A percentile compares a stretch with the other conserved stretches of the same genome.
Evolutionary conservation across 2,329 filamentous ascomycete species (phyloP).

Genomic region (Monosporascus sp.): DNA sequence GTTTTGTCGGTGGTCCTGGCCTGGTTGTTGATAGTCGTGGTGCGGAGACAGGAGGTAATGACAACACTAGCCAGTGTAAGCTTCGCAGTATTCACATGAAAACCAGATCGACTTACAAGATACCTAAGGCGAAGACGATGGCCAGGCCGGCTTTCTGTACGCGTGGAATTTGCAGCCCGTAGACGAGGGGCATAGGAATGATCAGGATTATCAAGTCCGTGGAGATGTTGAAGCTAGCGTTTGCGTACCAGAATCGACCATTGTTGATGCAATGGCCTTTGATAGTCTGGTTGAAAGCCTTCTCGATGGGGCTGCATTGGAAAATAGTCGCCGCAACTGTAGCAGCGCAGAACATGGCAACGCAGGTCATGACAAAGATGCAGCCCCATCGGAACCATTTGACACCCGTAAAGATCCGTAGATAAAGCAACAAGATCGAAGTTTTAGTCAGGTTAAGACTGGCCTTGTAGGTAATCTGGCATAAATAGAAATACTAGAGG

Average conservation of each 20-base stretch:
- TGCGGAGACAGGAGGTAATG: constrained; percentile 30
- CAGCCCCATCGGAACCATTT: constrained; percentile 26
- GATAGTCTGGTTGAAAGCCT: constrained; percentile 24
- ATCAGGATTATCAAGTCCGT: constrained; percentile 36
- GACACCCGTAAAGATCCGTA: constrained; percentile 26
- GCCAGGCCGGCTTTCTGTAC: constrained; percentile 34
- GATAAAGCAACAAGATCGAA: constrained; percentile 28
- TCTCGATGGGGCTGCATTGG: constrained; percentile 26
- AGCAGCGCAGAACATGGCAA: constrained; percentile 23
- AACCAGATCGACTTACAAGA: constrained; percentile 29
- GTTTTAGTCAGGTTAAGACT: constrained; percentile 29
- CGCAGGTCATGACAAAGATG: constrained; percentile 14
- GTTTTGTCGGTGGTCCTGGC: constrained; percentile 22
- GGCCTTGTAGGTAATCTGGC: constrained; percentile 28
- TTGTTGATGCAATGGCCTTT: constrained; percentile 30
- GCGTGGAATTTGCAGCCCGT: constrained; percentile 31
- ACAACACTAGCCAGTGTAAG: constrained; percentile 17
- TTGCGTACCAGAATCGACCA: constrained; percentile 36
- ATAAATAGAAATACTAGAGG: constrained; percentile 25
- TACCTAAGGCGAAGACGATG: constrained; percentile 35
- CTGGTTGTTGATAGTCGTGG: constrained; percentile 33
- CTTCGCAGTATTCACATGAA: not conserved
- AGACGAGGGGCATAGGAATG: constrained; percentile 36
- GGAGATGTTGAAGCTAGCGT: constrained; percentile 35
- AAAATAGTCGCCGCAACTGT: constrained; percentile 25